A percentile compares a stretch with the other conserved stretches of the same genome.
Conservation (phyloP, 805 yeast genomes). For the Metschnikowia colocasiae region DNA sequence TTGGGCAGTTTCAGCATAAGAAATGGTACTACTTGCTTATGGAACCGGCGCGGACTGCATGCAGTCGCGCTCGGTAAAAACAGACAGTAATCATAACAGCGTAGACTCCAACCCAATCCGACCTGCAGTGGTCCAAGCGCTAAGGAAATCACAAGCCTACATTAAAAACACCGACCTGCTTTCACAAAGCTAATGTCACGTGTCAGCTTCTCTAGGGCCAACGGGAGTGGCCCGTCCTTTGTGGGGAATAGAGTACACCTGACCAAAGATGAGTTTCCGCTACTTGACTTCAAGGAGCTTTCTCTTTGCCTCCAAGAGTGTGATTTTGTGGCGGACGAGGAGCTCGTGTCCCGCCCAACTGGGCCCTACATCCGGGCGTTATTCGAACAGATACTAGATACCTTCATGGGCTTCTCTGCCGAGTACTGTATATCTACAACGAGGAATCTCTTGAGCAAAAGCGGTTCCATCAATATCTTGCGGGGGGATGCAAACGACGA, state of each 20-base stretch:
- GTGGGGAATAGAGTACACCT: conserved; percentile 5
- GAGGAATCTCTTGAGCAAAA: conserved; percentile 17
- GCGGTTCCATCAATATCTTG: conserved; percentile 2
- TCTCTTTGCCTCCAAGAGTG: conserved; percentile 58
- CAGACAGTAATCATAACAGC: conserved; percentile 1
- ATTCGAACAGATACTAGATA: conserved; percentile 59
- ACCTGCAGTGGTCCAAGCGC: not conserved
- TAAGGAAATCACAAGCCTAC: not conserved
- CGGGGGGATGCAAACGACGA: conserved; percentile 6
- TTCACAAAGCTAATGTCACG: conserved; percentile 8
- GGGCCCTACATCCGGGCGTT: conserved; percentile 51
- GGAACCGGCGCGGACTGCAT: not conserved
- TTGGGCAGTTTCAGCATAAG: not conserved
- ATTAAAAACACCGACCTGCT: not conserved
- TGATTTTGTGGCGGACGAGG: conserved; percentile 59
- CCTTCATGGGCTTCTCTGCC: conserved; percentile 51
- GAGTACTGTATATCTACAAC: conserved; percentile 22
- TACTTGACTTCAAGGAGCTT: conserved; percentile 58
- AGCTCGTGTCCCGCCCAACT: conserved; percentile 54
- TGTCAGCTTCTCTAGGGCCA: conserved; percentile 5
- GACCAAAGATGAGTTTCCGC: conserved; percentile 53
- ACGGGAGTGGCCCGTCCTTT: conserved; percentile 4
- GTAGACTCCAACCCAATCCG: conserved; percentile 2
- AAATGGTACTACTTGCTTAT: not conserved
- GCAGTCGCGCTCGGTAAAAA: conserved; percentile 4